A percentile compares a stretch with the other conserved stretches of the same genome.
phyloP scores from a whole-genome alignment of 2,329 filamentous ascomycete genomes.

The Neopestalotiopsis sp. region DNA sequence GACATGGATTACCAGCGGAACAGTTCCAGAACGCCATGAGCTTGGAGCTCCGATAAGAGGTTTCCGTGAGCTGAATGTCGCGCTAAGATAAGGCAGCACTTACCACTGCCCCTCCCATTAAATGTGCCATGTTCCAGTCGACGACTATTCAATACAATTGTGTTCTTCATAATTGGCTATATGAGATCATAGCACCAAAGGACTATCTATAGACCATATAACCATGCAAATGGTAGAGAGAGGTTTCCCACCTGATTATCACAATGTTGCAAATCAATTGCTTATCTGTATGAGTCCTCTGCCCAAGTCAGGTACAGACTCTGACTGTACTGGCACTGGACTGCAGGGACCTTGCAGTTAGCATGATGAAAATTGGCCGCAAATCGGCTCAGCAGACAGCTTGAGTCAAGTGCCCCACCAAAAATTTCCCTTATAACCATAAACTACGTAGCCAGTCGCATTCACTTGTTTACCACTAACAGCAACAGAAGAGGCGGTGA shows the following conservation, averaged over 20 bases:
- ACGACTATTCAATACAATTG: neutral
- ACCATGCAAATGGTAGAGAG: neutral
- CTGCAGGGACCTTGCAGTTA: neutral
- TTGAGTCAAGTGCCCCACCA: slow-evolving; percentile 17
- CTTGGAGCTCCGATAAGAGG: slow-evolving; percentile 7
- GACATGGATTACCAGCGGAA: slow-evolving; percentile 22
- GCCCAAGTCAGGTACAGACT: neutral
- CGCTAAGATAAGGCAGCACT: slow-evolving; percentile 16
- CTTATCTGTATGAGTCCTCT: neutral
- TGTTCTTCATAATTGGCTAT: neutral
- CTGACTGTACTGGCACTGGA: neutral
- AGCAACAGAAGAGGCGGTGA: neutral
- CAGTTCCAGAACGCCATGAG: neutral
- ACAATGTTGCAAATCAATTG: no score
- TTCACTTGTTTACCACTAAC: neutral
- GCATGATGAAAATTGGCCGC: neutral
- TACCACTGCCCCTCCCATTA: neutral
- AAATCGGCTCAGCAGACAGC: neutral
- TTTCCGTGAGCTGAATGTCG: neutral
- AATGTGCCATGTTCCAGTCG: neutral
- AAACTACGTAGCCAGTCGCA: slow-evolving; percentile 1
- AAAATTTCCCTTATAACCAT: slow-evolving; percentile 15
- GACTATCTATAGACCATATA: neutral
- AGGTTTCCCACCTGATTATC: neutral
- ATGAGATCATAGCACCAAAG: neutral